Conservation (phyloP, 768 basidiomycete species). For the Favolaschia claudopus region DNA sequence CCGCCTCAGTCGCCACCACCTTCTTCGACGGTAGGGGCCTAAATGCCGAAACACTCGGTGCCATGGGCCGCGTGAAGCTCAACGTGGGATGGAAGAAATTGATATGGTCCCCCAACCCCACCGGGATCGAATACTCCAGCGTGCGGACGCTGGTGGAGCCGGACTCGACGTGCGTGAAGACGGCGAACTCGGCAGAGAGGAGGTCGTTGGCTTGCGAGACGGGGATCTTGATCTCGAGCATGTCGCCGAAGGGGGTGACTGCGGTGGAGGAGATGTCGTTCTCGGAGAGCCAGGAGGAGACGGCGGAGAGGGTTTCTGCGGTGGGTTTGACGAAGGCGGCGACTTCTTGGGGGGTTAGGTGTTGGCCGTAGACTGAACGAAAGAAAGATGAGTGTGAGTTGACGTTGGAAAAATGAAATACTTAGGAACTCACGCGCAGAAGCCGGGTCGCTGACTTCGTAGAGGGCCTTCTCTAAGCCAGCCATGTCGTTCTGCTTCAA, state of each 20-base stretch:
- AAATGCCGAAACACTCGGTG: too few species aligned
- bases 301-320: conserved; percentile 2
- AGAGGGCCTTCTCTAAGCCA: conserved; percentile 40
- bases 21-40: background rate
- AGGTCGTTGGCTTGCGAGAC: conserved; percentile 42
- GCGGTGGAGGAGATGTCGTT: background rate
- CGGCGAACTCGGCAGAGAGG: conserved; percentile 32
- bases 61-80: conserved; percentile 35
- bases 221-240: conserved; percentile 36
- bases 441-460: conserved; percentile 40
- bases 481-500: conserved; percentile 23
- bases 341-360: too few species aligned
- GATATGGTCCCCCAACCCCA: background rate
- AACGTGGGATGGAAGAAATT: conserved; percentile 38
- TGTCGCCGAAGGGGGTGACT: conserved; percentile 34
- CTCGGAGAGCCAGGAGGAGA: conserved; percentile 1
- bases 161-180: conserved; percentile 41
- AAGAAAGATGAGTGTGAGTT: background rate
- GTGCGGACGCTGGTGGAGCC: conserved; percentile 44
- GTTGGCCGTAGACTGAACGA: too few species aligned
- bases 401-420: conserved; percentile 27
- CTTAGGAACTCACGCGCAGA: conserved; percentile 34
- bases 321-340: conserved; percentile 16
- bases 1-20: background rate
- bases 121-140: conserved; percentile 13